phyloP scores from a whole-genome alignment of 2,329 filamentous ascomycete species.

The Raffaelea albimanens region DNA sequence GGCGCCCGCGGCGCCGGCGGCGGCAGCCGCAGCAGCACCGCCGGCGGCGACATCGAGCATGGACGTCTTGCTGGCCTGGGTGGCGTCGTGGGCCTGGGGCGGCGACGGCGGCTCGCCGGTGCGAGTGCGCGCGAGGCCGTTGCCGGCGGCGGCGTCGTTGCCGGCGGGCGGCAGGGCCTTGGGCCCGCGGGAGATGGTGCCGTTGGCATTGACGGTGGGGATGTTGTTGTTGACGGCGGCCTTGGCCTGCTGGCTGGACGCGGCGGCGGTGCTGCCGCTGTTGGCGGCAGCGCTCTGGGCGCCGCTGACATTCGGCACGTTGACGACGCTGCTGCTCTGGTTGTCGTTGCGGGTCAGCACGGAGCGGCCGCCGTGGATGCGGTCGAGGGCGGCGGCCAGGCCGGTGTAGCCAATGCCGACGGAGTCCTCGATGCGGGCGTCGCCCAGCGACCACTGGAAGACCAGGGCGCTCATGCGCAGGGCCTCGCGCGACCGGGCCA shows the following conservation, averaged over 20 bases:
- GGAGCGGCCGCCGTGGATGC: constrained; percentile 27
- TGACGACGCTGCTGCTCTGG: neutral
- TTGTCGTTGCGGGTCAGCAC: constrained; percentile 11
- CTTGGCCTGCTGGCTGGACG: neutral
- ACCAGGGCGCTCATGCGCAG: constrained; percentile 55
- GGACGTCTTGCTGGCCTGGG: constrained; percentile 1
- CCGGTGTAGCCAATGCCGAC: constrained; percentile 60
- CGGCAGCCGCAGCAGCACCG: neutral
- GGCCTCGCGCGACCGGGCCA: constrained; percentile 50
- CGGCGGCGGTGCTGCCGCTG: neutral
- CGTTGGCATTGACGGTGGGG: constrained; percentile 1
- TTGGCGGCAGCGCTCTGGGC: neutral
- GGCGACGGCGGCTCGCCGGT: constrained; percentile 6
- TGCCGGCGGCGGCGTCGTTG: neutral
- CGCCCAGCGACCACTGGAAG: constrained; percentile 56
- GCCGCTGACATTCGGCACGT: neutral
- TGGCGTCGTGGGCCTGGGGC: constrained; percentile 2
- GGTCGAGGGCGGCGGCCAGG: constrained; percentile 53
- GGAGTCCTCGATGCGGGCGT: constrained; percentile 46
- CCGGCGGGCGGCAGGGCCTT: neutral
- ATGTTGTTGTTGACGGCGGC: constrained; percentile 1
- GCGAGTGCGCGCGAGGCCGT: constrained; percentile 3
- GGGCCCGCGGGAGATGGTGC: neutral
- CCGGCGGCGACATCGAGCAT: constrained; percentile 7
- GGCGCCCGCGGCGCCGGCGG: neutral